Percentiles rank a stretch among this genome's conserved stretches.
phyloP scores from a whole-genome alignment of 331 rosid genomes.

The Quercus tomentella region DNA sequence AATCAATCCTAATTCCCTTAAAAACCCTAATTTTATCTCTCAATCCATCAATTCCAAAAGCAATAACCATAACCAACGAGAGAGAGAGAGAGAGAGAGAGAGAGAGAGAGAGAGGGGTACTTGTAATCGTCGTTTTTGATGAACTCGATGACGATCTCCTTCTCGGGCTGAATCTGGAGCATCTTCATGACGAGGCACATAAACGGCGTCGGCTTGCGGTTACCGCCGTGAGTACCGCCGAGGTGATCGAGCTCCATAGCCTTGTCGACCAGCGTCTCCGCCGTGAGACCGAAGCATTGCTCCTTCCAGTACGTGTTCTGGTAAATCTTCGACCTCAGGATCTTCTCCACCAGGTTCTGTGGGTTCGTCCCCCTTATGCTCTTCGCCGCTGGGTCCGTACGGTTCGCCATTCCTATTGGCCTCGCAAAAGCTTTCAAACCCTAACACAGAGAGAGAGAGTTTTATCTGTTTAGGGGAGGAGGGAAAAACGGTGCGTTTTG shows the following conservation, averaged over 20 bases:
- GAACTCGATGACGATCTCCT: constrained; percentile 94
- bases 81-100: not conserved
- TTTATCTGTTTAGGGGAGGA: too few species aligned
- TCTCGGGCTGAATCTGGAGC: constrained; percentile 99
- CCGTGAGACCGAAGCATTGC: constrained; percentile 95
- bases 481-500: too few species aligned
- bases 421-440: not conserved
- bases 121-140: constrained; percentile 93
- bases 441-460: not conserved
- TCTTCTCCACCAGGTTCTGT: constrained; percentile 92
- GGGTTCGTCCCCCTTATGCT: constrained; percentile 96
- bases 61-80: not conserved
- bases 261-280: constrained; percentile 92
- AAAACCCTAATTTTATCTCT: too few species aligned
- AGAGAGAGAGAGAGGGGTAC: constrained; percentile 21
- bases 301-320: constrained; percentile 96
- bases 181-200: constrained; percentile 96
- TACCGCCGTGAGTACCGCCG: constrained; percentile 92
- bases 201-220: constrained; percentile 90
- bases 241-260: constrained; percentile 98
- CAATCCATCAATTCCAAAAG: not conserved
- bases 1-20: too few species aligned
- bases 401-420: constrained; percentile 65
- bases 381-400: constrained; percentile 94
- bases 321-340: constrained; percentile 88